Conservation (phyloP, 805 yeast species). For the Hanseniaspora lachancei region DNA sequence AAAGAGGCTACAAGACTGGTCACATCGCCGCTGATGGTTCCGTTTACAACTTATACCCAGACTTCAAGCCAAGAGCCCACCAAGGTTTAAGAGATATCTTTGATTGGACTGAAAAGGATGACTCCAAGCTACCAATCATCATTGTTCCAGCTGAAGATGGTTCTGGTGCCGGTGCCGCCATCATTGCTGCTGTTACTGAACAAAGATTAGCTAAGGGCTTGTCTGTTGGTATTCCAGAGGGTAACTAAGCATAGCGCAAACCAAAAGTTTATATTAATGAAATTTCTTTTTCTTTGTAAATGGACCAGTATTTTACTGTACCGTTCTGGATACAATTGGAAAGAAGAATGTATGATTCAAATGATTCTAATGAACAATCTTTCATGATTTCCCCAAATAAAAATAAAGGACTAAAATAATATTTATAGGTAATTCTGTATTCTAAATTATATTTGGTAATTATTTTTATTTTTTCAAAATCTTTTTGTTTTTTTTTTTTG, state of each 20-base stretch:
- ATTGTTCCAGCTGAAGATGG: slow-evolving; percentile 96
- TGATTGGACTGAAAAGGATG: slow-evolving; percentile 45
- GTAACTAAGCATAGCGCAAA: not conserved
- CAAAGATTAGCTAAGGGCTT: slow-evolving; percentile 59
- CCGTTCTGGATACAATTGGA: too few relatives aligned
- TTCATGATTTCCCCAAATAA: not conserved
- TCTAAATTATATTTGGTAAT: not conserved
- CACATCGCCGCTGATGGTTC: slow-evolving; percentile 97
- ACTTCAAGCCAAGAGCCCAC: slow-evolving; percentile 79
- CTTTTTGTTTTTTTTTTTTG: not conserved
- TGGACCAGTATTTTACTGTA: too few relatives aligned
- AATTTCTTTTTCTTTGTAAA: too few relatives aligned
- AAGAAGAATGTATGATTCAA: not conserved
- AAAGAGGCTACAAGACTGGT: slow-evolving; percentile 62
- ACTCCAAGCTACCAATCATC: slow-evolving; percentile 56
- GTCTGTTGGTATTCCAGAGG: slow-evolving; percentile 42
- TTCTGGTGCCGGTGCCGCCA: slow-evolving; percentile 96
- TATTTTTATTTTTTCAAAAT: not conserved
- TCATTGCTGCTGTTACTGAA: slow-evolving; percentile 89
- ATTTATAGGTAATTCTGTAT: too few relatives aligned
- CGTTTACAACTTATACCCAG: slow-evolving; percentile 86
- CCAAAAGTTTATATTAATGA: not conserved
- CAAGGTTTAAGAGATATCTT: slow-evolving; percentile 78
- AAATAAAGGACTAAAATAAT: not conserved
- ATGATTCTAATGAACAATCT: not conserved